Base-by-base conservation (phyloP, 2,329 filamentous ascomycete genomes). In the Hypoxylon sp. region DNA sequence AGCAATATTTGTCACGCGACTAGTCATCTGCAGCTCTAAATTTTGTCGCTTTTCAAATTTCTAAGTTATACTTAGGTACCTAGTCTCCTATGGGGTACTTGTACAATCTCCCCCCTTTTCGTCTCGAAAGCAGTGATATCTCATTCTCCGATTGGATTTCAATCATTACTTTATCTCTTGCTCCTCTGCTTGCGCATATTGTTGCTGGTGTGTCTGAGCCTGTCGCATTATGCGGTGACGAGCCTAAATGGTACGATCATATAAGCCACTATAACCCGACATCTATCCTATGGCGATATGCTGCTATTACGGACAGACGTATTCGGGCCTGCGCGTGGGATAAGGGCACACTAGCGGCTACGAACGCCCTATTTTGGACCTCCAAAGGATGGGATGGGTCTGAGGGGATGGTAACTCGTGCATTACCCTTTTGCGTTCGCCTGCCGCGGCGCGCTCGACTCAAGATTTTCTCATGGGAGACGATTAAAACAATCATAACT, bases 211-310 rank as follows among this genome's bases (percentile, higher is more conserved):
- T 34, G 4, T 11, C 32, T 14, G 10, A 13, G 32, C 25, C 25
- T 25, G 6, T 6, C 2, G 6, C 25, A 25, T 25, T 25, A 25
- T 25, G 1, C 3, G 4, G 25, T 25, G 25, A 25, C 25, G 25
- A 25, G 25, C 59, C 77, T 0, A 63, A 32, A n/a, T 80, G 76
- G 79, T 72, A 76, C 62, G 76, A 80, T 13, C 49, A 56, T 2
- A 50, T 80, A 2, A 71, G 69, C 14, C 71, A 72, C 38, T 80
- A 75, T 53, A 80, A 80, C 60, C 79, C 79, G 0, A 80, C 77
- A 2, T 77, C 79, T 0, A 80, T 81, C 6, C 30, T 80, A 10
- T 80, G 79, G 78, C 75, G 79, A 0, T 80, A 81, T 60, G 75
- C 75, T 13, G 74, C 74, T 17, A 79, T 80, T 51, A 38, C 72